These are phyloP conservation scores for Globomyces pollinis-pini DNA, from an alignment of 192 early-diverging fungal genomes.

Conservation along the genomic window DNA sequence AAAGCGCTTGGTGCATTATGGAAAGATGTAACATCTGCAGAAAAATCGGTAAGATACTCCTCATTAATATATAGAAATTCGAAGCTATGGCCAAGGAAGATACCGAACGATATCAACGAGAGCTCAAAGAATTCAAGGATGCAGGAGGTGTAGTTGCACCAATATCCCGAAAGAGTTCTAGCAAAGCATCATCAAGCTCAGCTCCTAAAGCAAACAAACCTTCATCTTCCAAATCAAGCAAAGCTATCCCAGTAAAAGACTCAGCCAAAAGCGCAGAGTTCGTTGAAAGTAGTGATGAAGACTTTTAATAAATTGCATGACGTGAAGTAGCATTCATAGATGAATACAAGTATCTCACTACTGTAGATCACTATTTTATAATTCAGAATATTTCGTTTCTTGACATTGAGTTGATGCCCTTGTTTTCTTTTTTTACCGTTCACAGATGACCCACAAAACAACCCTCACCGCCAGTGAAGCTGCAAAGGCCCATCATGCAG, in stretches of 20 bases:
- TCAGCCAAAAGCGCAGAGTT: slow-evolving; percentile 23
- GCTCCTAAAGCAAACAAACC: background rate
- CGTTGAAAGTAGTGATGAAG: slow-evolving; percentile 22
- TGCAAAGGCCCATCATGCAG: slow-evolving; percentile 72
- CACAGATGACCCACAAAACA: too few relatives aligned
- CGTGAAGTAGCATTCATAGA: too few relatives aligned
- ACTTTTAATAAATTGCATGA: slow-evolving; percentile 16
- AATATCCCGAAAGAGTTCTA: background rate
- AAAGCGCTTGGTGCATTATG: slow-evolving; percentile 68
- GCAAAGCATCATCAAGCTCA: background rate
- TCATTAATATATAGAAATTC: slow-evolving; percentile 26
- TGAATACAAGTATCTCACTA: too few relatives aligned
- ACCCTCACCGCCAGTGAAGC: slow-evolving; percentile 52
- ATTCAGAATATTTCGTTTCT: too few relatives aligned
- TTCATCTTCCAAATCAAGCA: background rate
- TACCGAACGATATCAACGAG: slow-evolving; percentile 35
- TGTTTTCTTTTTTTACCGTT: too few relatives aligned
- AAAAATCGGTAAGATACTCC: slow-evolving; percentile 38
- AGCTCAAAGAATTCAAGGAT: slow-evolving; percentile 23
- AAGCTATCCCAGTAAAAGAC: slow-evolving; percentile 1
- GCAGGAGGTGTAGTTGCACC: background rate
- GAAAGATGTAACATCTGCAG: slow-evolving; percentile 45
- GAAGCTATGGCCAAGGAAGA: slow-evolving; percentile 32
- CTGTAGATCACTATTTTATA: too few relatives aligned
- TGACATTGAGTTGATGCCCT: too few relatives aligned